phyloP scores from a whole-genome alignment of 192 early-diverging fungal genomes.

The Spizellomyces sp. region DNA sequence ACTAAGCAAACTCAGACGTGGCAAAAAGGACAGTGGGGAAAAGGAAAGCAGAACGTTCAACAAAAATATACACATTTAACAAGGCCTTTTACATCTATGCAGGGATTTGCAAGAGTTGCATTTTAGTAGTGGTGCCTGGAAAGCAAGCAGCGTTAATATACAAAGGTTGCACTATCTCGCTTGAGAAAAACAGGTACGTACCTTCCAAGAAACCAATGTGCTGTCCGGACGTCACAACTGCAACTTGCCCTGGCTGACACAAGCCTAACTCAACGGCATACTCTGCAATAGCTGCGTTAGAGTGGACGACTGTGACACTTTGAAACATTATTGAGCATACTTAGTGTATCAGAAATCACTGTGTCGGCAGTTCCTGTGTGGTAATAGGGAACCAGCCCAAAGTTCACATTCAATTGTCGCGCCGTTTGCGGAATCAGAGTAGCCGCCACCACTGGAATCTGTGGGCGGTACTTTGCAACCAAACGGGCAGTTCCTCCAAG shows the following conservation, averaged over 20 bases:
- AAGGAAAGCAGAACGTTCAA: no score
- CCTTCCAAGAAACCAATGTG: conserved; percentile 38
- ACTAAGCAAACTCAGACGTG: no score
- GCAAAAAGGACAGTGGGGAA: no score
- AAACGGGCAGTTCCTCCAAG: conserved; percentile 55
- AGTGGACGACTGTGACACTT: conserved; percentile 1
- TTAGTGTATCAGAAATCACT: conserved; percentile 43
- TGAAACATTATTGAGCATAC: conserved; percentile 17
- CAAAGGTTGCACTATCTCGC: no score
- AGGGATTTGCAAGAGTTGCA: no score
- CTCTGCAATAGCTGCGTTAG: conserved; percentile 23
- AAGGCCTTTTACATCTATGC: no score
- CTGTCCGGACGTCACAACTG: conserved; percentile 59
- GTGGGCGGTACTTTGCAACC: conserved; percentile 61
- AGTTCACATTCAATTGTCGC: conserved; percentile 51
- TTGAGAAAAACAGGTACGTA: no score
- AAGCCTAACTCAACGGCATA: conserved; percentile 56
- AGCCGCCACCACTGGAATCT: conserved; percentile 58
- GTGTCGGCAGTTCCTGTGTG: conserved; percentile 40
- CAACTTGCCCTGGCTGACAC: conserved; percentile 57
- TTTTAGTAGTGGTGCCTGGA: no score
- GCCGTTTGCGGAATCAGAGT: conserved; percentile 55
- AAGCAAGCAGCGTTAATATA: no score
- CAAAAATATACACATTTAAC: no score
- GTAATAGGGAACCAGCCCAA: conserved; percentile 57